Evolutionary conservation across 2,329 filamentous ascomycete species (phyloP).

Genomic region (Xylaria sp.): DNA sequence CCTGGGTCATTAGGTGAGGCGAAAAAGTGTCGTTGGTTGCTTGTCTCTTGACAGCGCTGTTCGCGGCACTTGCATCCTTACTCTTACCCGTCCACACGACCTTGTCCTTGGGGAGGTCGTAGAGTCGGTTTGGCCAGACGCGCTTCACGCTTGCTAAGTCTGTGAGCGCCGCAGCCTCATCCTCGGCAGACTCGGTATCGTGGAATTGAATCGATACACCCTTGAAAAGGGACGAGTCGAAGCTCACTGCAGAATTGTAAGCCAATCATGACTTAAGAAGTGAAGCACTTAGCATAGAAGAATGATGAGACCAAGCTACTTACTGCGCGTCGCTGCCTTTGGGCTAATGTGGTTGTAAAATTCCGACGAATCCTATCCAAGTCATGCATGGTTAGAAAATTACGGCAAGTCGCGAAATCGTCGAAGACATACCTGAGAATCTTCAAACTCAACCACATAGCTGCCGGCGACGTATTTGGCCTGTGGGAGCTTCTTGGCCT

Average conservation of each 20-base stretch:
- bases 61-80: constrained; percentile 45
- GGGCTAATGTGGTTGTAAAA: constrained; percentile 54
- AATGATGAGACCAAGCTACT: constrained; percentile 3
- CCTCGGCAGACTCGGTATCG: constrained; percentile 57
- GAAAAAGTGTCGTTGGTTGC: constrained; percentile 54
- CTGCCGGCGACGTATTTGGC: constrained; percentile 56
- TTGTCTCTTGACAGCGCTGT: constrained; percentile 49
- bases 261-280: constrained; percentile 5
- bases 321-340: constrained; percentile 57
- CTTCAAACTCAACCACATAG: constrained; percentile 66
- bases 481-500: constrained; percentile 39
- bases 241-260: constrained; percentile 50
- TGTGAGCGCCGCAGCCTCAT: constrained; percentile 56
- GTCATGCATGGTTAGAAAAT: constrained; percentile 23
- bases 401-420: not conserved
- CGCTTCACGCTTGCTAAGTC: constrained; percentile 59
- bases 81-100: constrained; percentile 57
- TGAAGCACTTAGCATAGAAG: not conserved
- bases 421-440: constrained; percentile 56
- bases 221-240: constrained; percentile 64
- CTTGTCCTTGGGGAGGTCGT: constrained; percentile 57
- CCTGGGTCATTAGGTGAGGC: constrained; percentile 67
- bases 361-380: constrained; percentile 54
- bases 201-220: constrained; percentile 65
- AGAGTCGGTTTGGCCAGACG: constrained; percentile 61